These are phyloP conservation scores for Passalora sequoiae DNA, from an alignment of 2,329 filamentous ascomycete species.

Conservation along the genomic window DNA sequence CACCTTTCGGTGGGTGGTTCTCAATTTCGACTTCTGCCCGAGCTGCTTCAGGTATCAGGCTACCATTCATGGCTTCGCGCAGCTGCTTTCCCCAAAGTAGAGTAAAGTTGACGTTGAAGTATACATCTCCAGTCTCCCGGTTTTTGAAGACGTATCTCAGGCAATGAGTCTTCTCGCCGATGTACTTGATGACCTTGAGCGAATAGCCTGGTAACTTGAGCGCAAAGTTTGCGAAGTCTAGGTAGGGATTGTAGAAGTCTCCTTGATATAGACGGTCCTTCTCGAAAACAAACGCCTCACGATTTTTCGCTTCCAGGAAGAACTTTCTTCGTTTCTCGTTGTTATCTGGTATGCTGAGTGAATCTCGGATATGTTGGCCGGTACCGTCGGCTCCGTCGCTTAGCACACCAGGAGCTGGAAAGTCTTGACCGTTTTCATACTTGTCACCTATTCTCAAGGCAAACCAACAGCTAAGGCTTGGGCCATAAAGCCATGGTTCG, in stretches of 20 bases:
- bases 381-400: slow-evolving; percentile 40
- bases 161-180: slow-evolving; percentile 46
- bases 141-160: slow-evolving; percentile 45
- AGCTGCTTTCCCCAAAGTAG: slow-evolving; percentile 43
- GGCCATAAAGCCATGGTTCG: slow-evolving; percentile 77
- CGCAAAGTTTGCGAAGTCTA: slow-evolving; percentile 45
- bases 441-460: slow-evolving; percentile 30
- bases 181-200: slow-evolving; percentile 42
- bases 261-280: slow-evolving; percentile 41
- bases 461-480: slow-evolving; percentile 42
- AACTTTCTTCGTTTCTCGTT: slow-evolving; percentile 43
- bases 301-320: slow-evolving; percentile 36
- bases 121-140: slow-evolving; percentile 37
- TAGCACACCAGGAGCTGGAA: slow-evolving; percentile 30
- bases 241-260: slow-evolving; percentile 47
- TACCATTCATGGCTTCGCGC: slow-evolving; percentile 31
- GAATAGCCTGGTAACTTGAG: slow-evolving; percentile 44
- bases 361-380: slow-evolving; percentile 30
- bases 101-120: slow-evolving; percentile 44
- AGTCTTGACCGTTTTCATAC: slow-evolving; percentile 20
- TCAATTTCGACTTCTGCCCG: neutral
- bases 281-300: slow-evolving; percentile 40
- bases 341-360: slow-evolving; percentile 34
- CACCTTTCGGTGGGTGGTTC: neutral
- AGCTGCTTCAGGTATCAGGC: slow-evolving; percentile 14